phyloP scores from a whole-genome alignment of 2,329 filamentous ascomycete genomes.

The Hypoxylon sp. region DNA sequence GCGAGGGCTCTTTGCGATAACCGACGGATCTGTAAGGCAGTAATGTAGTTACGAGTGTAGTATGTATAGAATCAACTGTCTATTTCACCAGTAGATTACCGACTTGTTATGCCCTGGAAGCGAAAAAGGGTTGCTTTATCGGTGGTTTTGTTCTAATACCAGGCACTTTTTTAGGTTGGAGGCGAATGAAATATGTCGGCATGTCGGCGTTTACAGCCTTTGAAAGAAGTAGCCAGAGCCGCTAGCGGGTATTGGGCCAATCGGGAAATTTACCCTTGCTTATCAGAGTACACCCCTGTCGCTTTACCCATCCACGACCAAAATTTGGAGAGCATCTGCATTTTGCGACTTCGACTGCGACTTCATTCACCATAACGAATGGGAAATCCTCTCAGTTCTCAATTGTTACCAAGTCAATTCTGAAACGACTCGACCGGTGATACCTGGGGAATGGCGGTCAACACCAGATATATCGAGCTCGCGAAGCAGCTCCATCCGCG shows the following conservation, averaged over 20 bases:
- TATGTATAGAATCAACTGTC: neutral
- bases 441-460: conserved; percentile 31
- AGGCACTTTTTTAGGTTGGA: conserved; percentile 1
- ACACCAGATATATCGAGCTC: conserved; percentile 58
- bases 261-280: conserved; percentile 30
- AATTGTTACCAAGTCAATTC: conserved; percentile 4
- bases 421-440: neutral
- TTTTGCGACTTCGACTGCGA: conserved; percentile 21
- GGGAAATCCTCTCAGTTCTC: conserved; percentile 2
- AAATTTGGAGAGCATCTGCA: conserved; percentile 25
- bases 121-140: conserved; percentile 6
- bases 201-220: conserved; percentile 21
- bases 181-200: conserved; percentile 22
- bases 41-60: neutral
- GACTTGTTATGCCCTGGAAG: neutral
- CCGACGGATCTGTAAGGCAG: neutral
- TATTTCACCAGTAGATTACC: too few species aligned
- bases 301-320: conserved; percentile 12
- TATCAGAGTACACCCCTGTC: conserved; percentile 18
- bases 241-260: conserved; percentile 22
- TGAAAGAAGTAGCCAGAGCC: neutral
- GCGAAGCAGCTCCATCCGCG: conserved; percentile 78
- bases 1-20: neutral
- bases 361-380: conserved; percentile 13
- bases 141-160: conserved; percentile 5